Base-by-base conservation (phyloP, 2,329 filamentous ascomycete species). In the Penicillium freii region DNA sequence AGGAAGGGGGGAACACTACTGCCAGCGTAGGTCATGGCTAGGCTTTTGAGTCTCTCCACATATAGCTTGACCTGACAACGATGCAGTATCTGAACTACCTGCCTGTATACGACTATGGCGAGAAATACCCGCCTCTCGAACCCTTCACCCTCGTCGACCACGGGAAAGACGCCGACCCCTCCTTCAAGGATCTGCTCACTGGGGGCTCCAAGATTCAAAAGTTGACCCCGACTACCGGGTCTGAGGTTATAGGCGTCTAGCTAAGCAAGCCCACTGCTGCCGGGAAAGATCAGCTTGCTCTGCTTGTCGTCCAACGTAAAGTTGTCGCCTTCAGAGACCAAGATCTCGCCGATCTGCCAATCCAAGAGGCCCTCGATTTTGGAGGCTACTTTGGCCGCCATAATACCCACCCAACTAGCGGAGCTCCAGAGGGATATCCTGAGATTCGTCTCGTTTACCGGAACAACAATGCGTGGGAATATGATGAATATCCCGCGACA, bases 401-500 rank as follows among this genome's bases (percentile, higher is more conserved):
- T 64, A 89, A 92, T 75, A 89, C 92, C 56, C 89, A 92, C 64
- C 89, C 88, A 1, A 88, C 88, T 0, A 88, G 84, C 1, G 89
- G 89, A 2, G 84, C 86, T 0, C 89, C 89, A 0, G 82, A 84
- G 58, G 88, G 86, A 3, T 82, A 85, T 67, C 88, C 89, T 0
- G 85, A 91, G 70, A 75, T 92, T 13, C 89, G 92, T 67, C 82
- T 92, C 1, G 89, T 92, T 2, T 88, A 92, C 73, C 84, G 89
- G 25, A 84, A 83, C 23, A 86, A 83, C 46, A 77, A 82, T 62
- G 85, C 88, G 60, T 83, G 81, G 17, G 81, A 79, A 2, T 79
- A 78, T 17, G 77, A 83, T 36, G 77, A 82, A 46, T 88, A 87
- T 72, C 86, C 90, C 65, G 75, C 81, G 45, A 84, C 83, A 38